A percentile compares a stretch with the other conserved stretches of the same genome.
Conservation (phyloP, 495 filamentous ascomycete species). For the Hyaloscypha hepaticicola region DNA sequence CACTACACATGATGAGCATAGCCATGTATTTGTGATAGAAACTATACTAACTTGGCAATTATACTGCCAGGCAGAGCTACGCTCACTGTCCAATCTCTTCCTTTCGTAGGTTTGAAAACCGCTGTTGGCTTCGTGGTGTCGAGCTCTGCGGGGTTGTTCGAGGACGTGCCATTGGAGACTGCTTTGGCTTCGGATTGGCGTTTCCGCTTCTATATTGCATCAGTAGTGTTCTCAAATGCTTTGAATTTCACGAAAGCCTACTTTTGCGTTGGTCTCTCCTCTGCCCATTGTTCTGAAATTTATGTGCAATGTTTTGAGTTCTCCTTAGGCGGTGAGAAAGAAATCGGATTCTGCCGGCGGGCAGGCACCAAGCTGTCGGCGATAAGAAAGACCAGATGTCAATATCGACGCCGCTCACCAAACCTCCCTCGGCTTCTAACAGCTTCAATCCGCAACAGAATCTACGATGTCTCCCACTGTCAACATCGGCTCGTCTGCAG, state of each 20-base stretch:
- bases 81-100: constrained; percentile 52
- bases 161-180: constrained; percentile 19
- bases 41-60: constrained; percentile 52
- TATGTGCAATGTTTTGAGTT: neutral
- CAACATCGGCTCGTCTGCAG: constrained; percentile 32
- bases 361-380: constrained; percentile 14
- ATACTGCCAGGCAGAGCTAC: constrained; percentile 60
- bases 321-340: constrained; percentile 12
- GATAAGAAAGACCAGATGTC: constrained; percentile 24
- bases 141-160: constrained; percentile 17
- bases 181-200: constrained; percentile 26
- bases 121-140: constrained; percentile 60
- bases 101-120: constrained; percentile 48
- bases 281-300: constrained; percentile 28
- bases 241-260: neutral
- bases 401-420: constrained; percentile 9
- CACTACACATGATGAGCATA: constrained; percentile 36
- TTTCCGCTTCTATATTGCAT: constrained; percentile 31
- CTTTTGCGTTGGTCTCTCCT: constrained; percentile 32
- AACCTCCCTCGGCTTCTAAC: constrained; percentile 22
- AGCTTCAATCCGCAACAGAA: constrained; percentile 14
- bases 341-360: constrained; percentile 14
- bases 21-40: neutral
- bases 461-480: constrained; percentile 26
- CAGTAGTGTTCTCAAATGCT: neutral